Base-by-base conservation (phyloP, 164 flowering plant species). In the Aristolochia contorta region DNA sequence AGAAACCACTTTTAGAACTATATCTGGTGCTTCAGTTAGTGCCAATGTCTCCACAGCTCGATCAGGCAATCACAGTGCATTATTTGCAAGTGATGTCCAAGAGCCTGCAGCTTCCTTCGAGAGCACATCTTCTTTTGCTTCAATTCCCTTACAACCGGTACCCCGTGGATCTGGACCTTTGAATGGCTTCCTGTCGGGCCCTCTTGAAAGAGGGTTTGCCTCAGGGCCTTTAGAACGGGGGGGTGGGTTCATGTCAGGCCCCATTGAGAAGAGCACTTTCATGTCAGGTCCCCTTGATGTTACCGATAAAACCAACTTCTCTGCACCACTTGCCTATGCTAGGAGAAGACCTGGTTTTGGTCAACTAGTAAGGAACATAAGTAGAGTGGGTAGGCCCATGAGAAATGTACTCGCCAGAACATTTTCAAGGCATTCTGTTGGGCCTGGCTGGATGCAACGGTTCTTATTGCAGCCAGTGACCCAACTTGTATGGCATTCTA, bases 11-110 rank as follows among this genome's bases (percentile, higher is more conserved):
- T 84, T 84, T 58, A 80, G 67, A 61, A 61, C 83, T 12, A 84
- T 84, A 41, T 84, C 90, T 0, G 90, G 90, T 8, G 90, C 90
- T 33, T 84, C 90, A 0, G 87, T 84, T 19, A 80, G 86, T 73
- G 90, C 90, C 69, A 84, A 84, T 69, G 77, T 65, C 22, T 74
- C 85, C 14, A 80, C 86, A 2, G 74, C 82, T 60, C 65, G 84
- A 49, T 75, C 86, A 41, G 79, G 69, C 51, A 73, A 76, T 54
- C 80, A 72, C 65, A 70, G 56, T 67, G 83, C 75, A 20, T 52
- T 73, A 47, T 71, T 71, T 65, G 59, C 73, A 2, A 73, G 71
- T 65, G 83, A 79, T 30, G 66, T 75, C 45, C 77, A 60, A 58
- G 89, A 82, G 69, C 82, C 79, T 24, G 82, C 84, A 56, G 80